Conservation (phyloP, 768 basidiomycete genomes). For the Pulveroboletus sp. region DNA sequence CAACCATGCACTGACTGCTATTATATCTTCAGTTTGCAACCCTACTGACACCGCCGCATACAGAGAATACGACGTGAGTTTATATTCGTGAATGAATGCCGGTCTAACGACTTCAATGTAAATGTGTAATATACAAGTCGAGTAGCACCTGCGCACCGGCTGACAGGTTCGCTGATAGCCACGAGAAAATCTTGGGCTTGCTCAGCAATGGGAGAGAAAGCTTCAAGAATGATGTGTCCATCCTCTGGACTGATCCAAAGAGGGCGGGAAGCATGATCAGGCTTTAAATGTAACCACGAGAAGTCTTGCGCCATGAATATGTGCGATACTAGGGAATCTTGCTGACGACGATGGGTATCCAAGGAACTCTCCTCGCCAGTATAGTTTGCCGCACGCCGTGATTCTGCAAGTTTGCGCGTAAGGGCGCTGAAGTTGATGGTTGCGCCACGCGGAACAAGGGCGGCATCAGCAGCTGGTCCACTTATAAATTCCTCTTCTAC, state of each 20-base stretch:
- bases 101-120: constrained; percentile 54
- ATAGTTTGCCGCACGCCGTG: constrained; percentile 43
- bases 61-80: constrained; percentile 94
- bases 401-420: constrained; percentile 73
- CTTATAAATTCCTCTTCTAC: constrained; percentile 52
- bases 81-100: constrained; percentile 98
- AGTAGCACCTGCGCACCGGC: constrained; percentile 64
- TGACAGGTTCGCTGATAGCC: constrained; percentile 97
- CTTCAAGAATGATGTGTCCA: constrained; percentile 93
- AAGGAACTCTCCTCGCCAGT: constrained; percentile 49
- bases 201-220: constrained; percentile 95
- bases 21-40: constrained; percentile 95
- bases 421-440: constrained; percentile 89
- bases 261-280: constrained; percentile 89
- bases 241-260: constrained; percentile 96
- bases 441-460: constrained; percentile 62
- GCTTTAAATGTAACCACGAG: constrained; percentile 81
- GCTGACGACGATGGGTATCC: constrained; percentile 66
- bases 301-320: constrained; percentile 87
- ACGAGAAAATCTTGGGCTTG: constrained; percentile 98
- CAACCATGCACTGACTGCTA: constrained; percentile 66
- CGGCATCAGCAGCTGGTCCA: constrained; percentile 31
- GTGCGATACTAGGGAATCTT: constrained; percentile 74
- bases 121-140: constrained; percentile 28
- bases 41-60: constrained; percentile 99